Evolutionary conservation across 768 basidiomycete species (phyloP).

Genomic region (Leucocoprinus leucothites): DNA sequence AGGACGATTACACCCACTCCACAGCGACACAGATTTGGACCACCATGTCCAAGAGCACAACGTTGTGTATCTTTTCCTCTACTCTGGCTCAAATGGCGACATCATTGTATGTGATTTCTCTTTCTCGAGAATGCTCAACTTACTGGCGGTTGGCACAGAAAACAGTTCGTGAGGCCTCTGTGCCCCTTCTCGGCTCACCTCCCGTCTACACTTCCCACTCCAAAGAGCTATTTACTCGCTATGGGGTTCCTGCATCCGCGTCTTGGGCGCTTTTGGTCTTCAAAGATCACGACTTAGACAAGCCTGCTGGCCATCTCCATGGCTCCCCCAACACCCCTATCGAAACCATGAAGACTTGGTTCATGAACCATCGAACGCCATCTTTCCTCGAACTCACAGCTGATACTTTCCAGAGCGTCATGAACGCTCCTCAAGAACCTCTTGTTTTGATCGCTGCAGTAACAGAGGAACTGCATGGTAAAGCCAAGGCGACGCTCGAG

Average conservation of each 20-base stretch:
- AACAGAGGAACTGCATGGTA: constrained; percentile 28
- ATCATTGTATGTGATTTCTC: background rate
- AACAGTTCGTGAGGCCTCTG: constrained; percentile 32
- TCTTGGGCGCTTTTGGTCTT: constrained; percentile 67
- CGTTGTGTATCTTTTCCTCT: constrained; percentile 60
- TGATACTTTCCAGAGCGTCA: constrained; percentile 79
- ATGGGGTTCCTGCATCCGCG: constrained; percentile 31
- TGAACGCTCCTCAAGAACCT: constrained; percentile 75
- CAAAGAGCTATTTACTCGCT: constrained; percentile 32
- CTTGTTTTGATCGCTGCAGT: constrained; percentile 76
- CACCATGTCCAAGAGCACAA: constrained; percentile 39
- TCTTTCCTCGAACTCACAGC: constrained; percentile 70
- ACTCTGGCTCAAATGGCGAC: constrained; percentile 20
- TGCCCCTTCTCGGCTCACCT: constrained; percentile 46
- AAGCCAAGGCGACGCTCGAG: constrained; percentile 43
- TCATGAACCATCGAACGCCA: constrained; percentile 70
- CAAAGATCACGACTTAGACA: constrained; percentile 52
- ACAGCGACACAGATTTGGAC: constrained; percentile 28
- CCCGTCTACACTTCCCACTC: constrained; percentile 39
- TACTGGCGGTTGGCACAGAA: constrained; percentile 18
- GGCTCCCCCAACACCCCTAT: constrained; percentile 22
- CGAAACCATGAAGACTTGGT: constrained; percentile 49
- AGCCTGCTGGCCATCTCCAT: constrained; percentile 45
- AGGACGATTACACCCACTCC: constrained; percentile 45
- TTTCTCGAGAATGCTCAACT: background rate